phyloP scores from a whole-genome alignment of 1,284 basidiomycete species.

The Pholiota adiposa region DNA sequence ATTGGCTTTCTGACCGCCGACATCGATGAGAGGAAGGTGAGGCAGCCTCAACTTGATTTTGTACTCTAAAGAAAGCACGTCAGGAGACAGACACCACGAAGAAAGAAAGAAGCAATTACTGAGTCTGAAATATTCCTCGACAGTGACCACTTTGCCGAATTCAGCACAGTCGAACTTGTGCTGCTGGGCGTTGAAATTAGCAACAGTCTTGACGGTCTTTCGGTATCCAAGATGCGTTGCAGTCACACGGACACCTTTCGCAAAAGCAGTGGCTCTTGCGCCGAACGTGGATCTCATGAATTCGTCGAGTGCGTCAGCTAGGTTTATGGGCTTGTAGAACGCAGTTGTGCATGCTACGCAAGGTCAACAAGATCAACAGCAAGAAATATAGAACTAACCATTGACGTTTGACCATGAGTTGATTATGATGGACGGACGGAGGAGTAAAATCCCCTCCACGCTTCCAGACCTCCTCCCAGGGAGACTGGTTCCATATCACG shows the following conservation, averaged over 20 bases:
- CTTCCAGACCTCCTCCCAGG: slow-evolving; percentile 69
- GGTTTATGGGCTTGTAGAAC: slow-evolving; percentile 69
- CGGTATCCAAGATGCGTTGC: slow-evolving; percentile 61
- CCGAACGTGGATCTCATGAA: slow-evolving; percentile 57
- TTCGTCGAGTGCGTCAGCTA: slow-evolving; percentile 58
- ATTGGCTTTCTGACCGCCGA: slow-evolving; percentile 57
- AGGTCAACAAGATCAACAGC: background rate
- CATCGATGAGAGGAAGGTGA: slow-evolving; percentile 63
- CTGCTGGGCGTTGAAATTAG: slow-evolving; percentile 49
- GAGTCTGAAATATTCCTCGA: slow-evolving; percentile 64
- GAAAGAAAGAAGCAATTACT: slow-evolving; percentile 45
- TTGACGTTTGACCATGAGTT: slow-evolving; percentile 83
- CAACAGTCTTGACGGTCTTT: slow-evolving; percentile 62
- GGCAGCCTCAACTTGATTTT: slow-evolving; percentile 52
- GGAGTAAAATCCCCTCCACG: slow-evolving; percentile 75
- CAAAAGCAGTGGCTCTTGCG: slow-evolving; percentile 55
- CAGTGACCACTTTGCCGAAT: slow-evolving; percentile 50
- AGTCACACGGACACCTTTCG: slow-evolving; percentile 59
- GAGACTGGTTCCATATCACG: slow-evolving; percentile 42
- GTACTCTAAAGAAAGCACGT: slow-evolving; percentile 52
- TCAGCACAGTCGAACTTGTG: slow-evolving; percentile 61
- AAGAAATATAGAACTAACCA: slow-evolving; percentile 34
- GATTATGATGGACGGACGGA: slow-evolving; percentile 74
- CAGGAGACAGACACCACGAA: slow-evolving; percentile 1
- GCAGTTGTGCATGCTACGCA: slow-evolving; percentile 69